Base-by-base conservation (phyloP, 1,139 yeast genomes). In the Pichia sp. region DNA sequence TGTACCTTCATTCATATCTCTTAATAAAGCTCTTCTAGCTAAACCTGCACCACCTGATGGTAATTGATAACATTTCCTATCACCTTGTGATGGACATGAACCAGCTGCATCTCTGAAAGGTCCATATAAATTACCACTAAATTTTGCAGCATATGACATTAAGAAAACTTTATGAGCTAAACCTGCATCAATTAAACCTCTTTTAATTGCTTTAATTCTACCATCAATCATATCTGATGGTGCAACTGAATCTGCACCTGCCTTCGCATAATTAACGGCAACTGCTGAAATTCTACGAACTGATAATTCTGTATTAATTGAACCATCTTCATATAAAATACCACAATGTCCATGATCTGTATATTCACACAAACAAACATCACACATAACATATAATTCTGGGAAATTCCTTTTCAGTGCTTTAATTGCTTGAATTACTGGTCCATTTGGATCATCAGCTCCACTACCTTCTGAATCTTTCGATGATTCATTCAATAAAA, bases 161-260 rank as follows among this genome's bases (percentile, higher is more conserved):
- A 91, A 78, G 68, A 91, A 77, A 43, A 89, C 80, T 59, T 81
- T 79, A 64, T 91, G 95, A 21, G 95, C 95, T 44, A 91, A 63
- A 18, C 80, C 82, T n/a, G 84, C 89, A 37, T 78, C 78, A 41
- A 91, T 78, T 34, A 91, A 71, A 2, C 95, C 97, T 39, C 69
- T 66, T 62, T 93, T 91, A 62, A 91, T 91, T 42, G 86, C 97
- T 48, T 74, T 71, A 50, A 93, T 79, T 55, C 98, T 75, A 19
- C 98, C 99, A 60, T 91, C 99, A 59, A 89, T 81, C 98, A 93
- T 91, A 61, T 91, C 98, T 12, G 95, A 83, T 15, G 99, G 99
- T 1, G 98, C 97, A 31, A 91, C 96, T 42, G 88, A 83, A 60
- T 91, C 74, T 2, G 96, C 96, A 40, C 97, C 98, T 0, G 98